Percentiles rank a stretch among this genome's conserved stretches.
Evolutionary conservation across 2,329 filamentous ascomycete genomes (phyloP).

Genomic region (Clonostachys solani): DNA sequence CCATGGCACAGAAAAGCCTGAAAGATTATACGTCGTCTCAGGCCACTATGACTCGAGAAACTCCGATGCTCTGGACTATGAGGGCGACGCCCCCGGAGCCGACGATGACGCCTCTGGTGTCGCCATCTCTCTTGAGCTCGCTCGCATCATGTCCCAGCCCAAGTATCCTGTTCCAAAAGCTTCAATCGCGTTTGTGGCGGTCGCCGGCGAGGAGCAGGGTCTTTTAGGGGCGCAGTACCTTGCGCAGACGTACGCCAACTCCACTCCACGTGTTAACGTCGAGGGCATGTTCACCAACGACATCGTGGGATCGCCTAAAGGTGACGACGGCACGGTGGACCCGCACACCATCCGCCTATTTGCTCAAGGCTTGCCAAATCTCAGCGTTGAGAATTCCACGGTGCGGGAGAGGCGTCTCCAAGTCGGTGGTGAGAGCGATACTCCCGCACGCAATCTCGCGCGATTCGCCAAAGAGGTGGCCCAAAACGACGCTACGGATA

Average conservation of each 20-base stretch:
- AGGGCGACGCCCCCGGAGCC: constrained; percentile 48
- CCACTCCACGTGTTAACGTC: constrained; percentile 37
- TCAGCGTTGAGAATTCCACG: constrained; percentile 29
- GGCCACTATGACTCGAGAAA: constrained; percentile 52
- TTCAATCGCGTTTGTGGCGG: constrained; percentile 51
- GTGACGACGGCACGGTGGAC: constrained; percentile 37
- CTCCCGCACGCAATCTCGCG: constrained; percentile 48
- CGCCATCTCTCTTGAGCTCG: constrained; percentile 46
- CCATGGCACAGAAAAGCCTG: constrained; percentile 40
- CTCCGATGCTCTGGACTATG: constrained; percentile 44
- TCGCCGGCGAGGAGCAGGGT: constrained; percentile 54
- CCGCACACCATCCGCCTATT: constrained; percentile 51
- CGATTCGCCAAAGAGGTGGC: constrained; percentile 51
- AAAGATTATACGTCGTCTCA: constrained; percentile 46
- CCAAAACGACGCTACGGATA: constrained; percentile 42
- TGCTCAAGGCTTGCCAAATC: constrained; percentile 37
- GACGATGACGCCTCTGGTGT: constrained; percentile 55
- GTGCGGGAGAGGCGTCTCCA: constrained; percentile 29
- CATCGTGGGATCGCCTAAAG: constrained; percentile 47
- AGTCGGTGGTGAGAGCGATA: constrained; percentile 50
- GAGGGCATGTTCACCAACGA: constrained; percentile 56
- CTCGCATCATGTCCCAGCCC: constrained; percentile 42
- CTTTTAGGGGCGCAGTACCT: constrained; percentile 47
- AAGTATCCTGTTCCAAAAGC: constrained; percentile 29
- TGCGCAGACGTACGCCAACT: constrained; percentile 46